A percentile compares a stretch with the other conserved stretches of the same genome.
phyloP scores from a whole-genome alignment of 306 rosid species.

The Calophaca sinica region DNA sequence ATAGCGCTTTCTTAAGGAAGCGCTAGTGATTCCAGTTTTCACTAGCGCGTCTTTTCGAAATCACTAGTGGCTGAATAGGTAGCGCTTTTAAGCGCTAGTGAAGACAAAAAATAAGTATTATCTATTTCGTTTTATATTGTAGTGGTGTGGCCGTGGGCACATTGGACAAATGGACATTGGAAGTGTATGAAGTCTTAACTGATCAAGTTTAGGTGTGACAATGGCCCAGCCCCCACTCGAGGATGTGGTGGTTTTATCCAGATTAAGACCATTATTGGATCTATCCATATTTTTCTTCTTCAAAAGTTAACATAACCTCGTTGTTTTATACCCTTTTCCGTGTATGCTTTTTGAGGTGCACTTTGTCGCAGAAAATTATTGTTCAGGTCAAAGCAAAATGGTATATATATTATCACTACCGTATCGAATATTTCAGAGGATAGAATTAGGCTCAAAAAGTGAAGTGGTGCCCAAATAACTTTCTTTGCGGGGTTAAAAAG shows the following conservation, averaged over 20 bases:
- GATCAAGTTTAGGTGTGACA: conserved; percentile 42
- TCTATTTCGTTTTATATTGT: too few species aligned
- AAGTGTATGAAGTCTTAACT: conserved; percentile 37
- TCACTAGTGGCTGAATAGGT: too few species aligned
- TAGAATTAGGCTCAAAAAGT: too few species aligned
- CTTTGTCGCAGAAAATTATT: conserved; percentile 50
- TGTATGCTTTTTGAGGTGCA: conserved; percentile 49
- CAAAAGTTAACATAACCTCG: background rate
- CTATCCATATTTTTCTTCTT: conserved; percentile 31
- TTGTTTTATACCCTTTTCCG: too few species aligned
- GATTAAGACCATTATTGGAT: conserved; percentile 32
- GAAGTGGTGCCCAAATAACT: too few species aligned
- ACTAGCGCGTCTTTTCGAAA: too few species aligned
- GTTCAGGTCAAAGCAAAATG: conserved; percentile 36
- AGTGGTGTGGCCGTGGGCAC: background rate
- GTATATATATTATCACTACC: background rate
- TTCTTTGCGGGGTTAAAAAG: too few species aligned
- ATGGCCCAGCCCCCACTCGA: conserved; percentile 42
- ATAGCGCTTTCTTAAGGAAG: too few species aligned
- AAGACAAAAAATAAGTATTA: too few species aligned
- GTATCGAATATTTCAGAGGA: too few species aligned
- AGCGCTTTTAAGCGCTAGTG: too few species aligned
- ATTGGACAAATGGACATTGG: conserved; percentile 20
- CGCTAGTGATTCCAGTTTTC: too few species aligned
- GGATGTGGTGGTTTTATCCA: conserved; percentile 50